A percentile compares a stretch with the other conserved stretches of the same genome.
Evolutionary conservation across 139 green algal species (phyloP).

Genomic region (Chlamydomonas sp.): DNA sequence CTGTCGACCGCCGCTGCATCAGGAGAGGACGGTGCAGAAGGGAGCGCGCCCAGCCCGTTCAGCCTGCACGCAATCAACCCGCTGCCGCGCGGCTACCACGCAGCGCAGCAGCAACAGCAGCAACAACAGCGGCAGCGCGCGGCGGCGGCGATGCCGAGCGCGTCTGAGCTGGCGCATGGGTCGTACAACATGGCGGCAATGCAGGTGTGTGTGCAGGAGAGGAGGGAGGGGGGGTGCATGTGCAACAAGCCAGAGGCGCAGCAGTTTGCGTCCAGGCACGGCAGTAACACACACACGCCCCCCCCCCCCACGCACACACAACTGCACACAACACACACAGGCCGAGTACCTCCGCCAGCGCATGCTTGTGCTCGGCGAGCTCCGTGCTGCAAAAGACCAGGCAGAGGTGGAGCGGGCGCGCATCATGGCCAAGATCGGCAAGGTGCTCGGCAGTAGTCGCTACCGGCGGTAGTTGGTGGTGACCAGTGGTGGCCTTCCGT

Average conservation of each 20-base stretch:
- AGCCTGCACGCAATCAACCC: not conserved
- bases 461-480: slow-evolving; percentile 15
- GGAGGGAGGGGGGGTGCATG: too few species aligned
- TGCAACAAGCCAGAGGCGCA: too few species aligned
- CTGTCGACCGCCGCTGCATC: too few species aligned
- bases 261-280: too few species aligned
- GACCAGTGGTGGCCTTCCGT: too few species aligned
- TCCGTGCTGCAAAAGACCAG: slow-evolving; percentile 29
- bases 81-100: not conserved
- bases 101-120: not conserved
- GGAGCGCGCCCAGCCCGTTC: not conserved
- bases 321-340: slow-evolving; percentile 20
- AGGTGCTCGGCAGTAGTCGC: slow-evolving; percentile 8
- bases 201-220: too few species aligned
- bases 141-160: too few species aligned
- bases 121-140: not conserved
- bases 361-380: slow-evolving; percentile 5
- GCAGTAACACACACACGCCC: too few species aligned
- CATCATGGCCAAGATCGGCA: slow-evolving; percentile 31
- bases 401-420: slow-evolving; percentile 32
- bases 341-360: slow-evolving; percentile 30
- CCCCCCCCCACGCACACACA: too few species aligned
- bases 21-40: too few species aligned
- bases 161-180: not conserved
- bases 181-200: too few species aligned